Conservation (phyloP, 164 flowering plant species). For the Umbellularia californica region DNA sequence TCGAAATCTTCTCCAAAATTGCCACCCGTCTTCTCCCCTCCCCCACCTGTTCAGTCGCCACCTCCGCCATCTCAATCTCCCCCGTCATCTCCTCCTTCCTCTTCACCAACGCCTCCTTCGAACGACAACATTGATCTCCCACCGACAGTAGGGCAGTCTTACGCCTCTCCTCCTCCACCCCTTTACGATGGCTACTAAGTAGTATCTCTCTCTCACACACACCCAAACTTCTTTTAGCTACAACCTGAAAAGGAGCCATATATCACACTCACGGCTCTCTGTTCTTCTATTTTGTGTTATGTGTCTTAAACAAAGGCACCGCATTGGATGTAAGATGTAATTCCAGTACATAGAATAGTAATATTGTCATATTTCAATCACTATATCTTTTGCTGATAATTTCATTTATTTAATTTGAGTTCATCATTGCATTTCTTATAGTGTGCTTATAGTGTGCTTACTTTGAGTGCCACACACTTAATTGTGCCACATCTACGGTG, state of each 20-base stretch:
- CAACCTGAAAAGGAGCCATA: too few relatives aligned
- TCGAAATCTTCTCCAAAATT: constrained; percentile 9
- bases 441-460: too few relatives aligned
- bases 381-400: background rate
- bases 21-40: constrained; percentile 8
- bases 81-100: background rate
- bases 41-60: constrained; percentile 3
- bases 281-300: too few relatives aligned
- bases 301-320: background rate
- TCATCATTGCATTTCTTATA: too few relatives aligned
- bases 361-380: background rate
- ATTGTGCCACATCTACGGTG: too few relatives aligned
- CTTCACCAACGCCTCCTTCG: background rate
- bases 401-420: background rate
- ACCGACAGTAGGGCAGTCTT: background rate
- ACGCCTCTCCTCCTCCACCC: constrained; percentile 15
- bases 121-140: background rate
- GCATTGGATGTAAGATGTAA: background rate
- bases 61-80: constrained; percentile 8
- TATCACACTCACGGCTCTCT: too few relatives aligned
- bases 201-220: background rate
- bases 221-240: background rate
- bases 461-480: too few relatives aligned
- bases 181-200: constrained; percentile 6
- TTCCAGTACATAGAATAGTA: background rate